Evolutionary conservation across 2,329 filamentous ascomycete species (phyloP).

Genomic region (Colletotrichum incanum): DNA sequence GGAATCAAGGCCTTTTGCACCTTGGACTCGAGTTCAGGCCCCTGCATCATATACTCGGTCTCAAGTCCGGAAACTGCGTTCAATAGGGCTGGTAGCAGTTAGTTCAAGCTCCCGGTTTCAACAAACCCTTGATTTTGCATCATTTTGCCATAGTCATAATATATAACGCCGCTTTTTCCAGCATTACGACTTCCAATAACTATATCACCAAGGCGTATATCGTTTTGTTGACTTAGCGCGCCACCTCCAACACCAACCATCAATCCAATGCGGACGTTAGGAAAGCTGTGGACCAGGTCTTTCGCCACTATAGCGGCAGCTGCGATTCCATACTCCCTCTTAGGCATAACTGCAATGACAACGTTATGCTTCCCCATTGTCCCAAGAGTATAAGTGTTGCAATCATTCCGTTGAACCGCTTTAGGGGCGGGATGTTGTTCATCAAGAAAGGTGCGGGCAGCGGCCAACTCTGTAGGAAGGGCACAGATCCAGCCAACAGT

Average conservation of each 20-base stretch:
- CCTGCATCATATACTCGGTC: no score
- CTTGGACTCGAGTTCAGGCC: no score
- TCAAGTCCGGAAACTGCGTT: no score
- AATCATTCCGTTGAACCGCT: slow-evolving; percentile 44
- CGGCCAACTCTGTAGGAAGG: not conserved
- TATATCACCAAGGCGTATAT: slow-evolving; percentile 40
- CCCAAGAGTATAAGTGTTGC: slow-evolving; percentile 51
- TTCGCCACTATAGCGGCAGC: slow-evolving; percentile 44
- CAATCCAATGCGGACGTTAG: slow-evolving; percentile 22
- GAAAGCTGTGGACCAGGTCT: slow-evolving; percentile 32
- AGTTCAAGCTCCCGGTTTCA: slow-evolving; percentile 21
- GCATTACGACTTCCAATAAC: slow-evolving; percentile 15
- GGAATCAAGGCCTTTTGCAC: no score
- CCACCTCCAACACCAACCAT: slow-evolving; percentile 35
- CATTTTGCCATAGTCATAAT: slow-evolving; percentile 43
- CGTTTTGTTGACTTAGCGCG: slow-evolving; percentile 3
- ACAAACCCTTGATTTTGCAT: slow-evolving; percentile 27
- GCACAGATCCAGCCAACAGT: slow-evolving; percentile 36
- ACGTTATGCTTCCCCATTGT: slow-evolving; percentile 53
- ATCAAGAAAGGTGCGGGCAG: slow-evolving; percentile 9
- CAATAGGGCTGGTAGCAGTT: slow-evolving; percentile 28
- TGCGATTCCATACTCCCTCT: slow-evolving; percentile 48
- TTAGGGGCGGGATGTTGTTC: not conserved
- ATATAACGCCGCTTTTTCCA: slow-evolving; percentile 18
- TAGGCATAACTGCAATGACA: slow-evolving; percentile 51